Percentiles rank a stretch among this genome's conserved stretches.
phyloP scores from a whole-genome alignment of 176 grass and related monocot species.

The Aegilops tauschii region DNA sequence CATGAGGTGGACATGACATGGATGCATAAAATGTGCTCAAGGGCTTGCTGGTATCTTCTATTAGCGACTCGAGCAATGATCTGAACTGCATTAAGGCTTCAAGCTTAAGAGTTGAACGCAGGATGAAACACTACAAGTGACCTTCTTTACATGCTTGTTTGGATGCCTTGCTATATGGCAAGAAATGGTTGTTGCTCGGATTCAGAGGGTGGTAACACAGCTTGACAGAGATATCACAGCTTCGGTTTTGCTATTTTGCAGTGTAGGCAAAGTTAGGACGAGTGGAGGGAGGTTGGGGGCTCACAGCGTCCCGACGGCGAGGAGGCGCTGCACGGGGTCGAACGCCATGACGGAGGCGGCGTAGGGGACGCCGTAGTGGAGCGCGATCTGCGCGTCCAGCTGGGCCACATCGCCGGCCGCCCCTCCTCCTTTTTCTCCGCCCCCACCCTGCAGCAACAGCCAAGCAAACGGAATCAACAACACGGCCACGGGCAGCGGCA shows the following conservation, averaged over 20 bases:
- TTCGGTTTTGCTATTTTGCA: not conserved
- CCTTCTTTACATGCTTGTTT: not conserved
- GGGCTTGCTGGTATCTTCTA: not conserved
- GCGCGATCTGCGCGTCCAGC: slow-evolving; percentile 60
- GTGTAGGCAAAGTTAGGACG: not conserved
- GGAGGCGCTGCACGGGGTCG: slow-evolving; percentile 84
- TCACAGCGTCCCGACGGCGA: slow-evolving; percentile 87
- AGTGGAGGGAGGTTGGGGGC: slow-evolving; percentile 3
- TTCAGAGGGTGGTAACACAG: not conserved
- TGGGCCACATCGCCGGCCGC: slow-evolving; percentile 5
- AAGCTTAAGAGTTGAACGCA: not conserved
- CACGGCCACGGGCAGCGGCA: not conserved
- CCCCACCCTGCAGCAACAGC: not conserved
- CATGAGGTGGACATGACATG: not conserved
- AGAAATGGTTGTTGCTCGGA: not conserved
- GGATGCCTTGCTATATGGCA: not conserved
- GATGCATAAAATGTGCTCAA: not conserved
- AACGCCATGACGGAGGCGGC: slow-evolving; percentile 76
- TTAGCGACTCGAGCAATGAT: not conserved
- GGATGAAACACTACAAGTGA: not conserved
- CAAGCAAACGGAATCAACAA: not conserved
- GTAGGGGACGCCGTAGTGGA: slow-evolving; percentile 82
- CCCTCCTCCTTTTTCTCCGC: not conserved
- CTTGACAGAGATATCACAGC: not conserved
- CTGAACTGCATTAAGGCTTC: not conserved